Evolutionary conservation across 257 asterid genomes (phyloP).

Genomic region (Penstemon eatonii): DNA sequence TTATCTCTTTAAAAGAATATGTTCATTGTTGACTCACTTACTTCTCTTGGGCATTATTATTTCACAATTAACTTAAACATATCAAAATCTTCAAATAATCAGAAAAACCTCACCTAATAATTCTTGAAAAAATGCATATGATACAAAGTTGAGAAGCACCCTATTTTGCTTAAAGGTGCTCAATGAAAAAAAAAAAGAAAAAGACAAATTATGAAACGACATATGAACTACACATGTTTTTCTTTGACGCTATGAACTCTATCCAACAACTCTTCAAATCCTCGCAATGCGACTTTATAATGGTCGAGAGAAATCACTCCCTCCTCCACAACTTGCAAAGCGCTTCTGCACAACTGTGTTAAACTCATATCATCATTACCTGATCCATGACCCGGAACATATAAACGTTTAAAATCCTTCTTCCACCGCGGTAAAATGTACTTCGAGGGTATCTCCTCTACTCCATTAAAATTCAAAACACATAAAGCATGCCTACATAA

Average conservation of each 20-base stretch:
- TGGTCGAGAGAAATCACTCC: conserved; percentile 71
- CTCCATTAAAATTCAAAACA: conserved; percentile 76
- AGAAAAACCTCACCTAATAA: not conserved
- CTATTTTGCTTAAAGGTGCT: not conserved
- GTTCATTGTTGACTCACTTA: no score
- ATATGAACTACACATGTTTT: conserved; percentile 29
- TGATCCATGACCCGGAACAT: conserved; percentile 30
- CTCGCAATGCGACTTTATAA: conserved; percentile 57
- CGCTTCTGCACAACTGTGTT: conserved; percentile 59
- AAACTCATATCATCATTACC: conserved; percentile 35
- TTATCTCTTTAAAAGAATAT: no score
- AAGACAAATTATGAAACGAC: not conserved
- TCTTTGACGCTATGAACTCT: conserved; percentile 54
- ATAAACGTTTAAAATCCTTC: conserved; percentile 63
- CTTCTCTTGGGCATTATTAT: no score
- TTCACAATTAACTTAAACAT: no score
- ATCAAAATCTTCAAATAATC: not conserved
- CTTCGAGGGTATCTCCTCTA: conserved; percentile 69
- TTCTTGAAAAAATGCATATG: not conserved
- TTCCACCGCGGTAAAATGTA: conserved; percentile 73
- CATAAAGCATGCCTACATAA: conserved; percentile 73
- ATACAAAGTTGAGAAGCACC: not conserved
- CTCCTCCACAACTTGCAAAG: conserved; percentile 82
- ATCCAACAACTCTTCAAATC: conserved; percentile 62
- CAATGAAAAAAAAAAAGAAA: not conserved